Evolutionary conservation across 2,329 filamentous ascomycete species (phyloP).

Genomic region (Diplodia mutila): DNA sequence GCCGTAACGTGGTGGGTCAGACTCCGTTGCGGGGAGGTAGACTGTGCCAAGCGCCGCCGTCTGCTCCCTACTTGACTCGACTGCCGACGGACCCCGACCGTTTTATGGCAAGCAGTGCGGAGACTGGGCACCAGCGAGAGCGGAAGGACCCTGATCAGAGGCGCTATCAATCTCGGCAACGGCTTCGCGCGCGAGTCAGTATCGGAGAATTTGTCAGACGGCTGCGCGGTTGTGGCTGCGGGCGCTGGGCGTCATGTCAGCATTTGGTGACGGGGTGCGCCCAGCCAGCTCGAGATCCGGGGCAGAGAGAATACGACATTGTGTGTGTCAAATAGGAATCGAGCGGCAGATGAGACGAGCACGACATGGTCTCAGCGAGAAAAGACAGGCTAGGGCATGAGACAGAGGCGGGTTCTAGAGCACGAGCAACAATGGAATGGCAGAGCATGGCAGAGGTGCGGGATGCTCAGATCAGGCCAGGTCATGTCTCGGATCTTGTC

Average conservation of each 20-base stretch:
- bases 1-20: not conserved
- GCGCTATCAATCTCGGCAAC: slow-evolving; percentile 6
- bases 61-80: not conserved
- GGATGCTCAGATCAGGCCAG: not conserved
- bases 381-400: not conserved
- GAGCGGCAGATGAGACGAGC: slow-evolving; percentile 1
- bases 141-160: slow-evolving; percentile 4
- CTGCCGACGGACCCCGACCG: not conserved
- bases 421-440: not conserved
- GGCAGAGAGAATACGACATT: not conserved
- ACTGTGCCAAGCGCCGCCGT: not conserved
- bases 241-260: not conserved
- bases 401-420: not conserved
- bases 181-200: not conserved
- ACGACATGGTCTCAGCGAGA: not conserved
- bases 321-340: not conserved
- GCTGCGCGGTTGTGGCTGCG: slow-evolving; percentile 7
- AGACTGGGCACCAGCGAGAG: slow-evolving; percentile 4
- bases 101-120: not conserved
- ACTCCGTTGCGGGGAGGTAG: not conserved
- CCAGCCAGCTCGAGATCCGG: not conserved
- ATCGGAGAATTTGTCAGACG: slow-evolving; percentile 7
- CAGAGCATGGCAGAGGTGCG: too few species aligned
- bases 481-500: not conserved
- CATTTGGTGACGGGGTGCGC: not conserved